These are phyloP conservation scores for Vigna nakashimae DNA, from an alignment of 306 rosid genomes.

Conservation along the genomic window DNA sequence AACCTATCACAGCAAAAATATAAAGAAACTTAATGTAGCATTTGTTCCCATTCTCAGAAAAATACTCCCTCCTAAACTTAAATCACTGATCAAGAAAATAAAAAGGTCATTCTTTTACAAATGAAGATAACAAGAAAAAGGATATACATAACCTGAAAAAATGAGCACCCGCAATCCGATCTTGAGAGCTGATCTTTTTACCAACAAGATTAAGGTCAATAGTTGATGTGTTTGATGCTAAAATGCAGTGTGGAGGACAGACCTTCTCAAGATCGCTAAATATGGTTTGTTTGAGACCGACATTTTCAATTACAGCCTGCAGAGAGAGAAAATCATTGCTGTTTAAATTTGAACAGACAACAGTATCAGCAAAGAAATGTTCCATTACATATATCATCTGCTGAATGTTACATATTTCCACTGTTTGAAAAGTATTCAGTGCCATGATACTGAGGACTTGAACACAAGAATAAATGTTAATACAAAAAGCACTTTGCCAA, in stretches of 20 bases:
- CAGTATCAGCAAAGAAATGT: not conserved
- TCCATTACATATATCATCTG: not conserved
- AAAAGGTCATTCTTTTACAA: not conserved
- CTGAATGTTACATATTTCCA: not conserved
- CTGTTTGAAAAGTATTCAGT: conserved; percentile 10
- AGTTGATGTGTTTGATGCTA: conserved; percentile 91
- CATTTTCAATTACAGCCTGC: conserved; percentile 90
- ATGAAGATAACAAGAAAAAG: conserved; percentile 31
- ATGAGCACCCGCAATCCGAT: conserved; percentile 92
- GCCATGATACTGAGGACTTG: conserved; percentile 29
- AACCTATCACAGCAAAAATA: not conserved
- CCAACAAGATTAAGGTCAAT: conserved; percentile 85
- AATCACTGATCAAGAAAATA: not conserved
- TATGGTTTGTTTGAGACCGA: conserved; percentile 83
- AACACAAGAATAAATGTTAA: not conserved
- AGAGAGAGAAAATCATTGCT: conserved; percentile 36
- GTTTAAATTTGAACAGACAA: conserved; percentile 34
- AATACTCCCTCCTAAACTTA: not conserved
- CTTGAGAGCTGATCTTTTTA: conserved; percentile 72
- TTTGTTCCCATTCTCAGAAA: not conserved
- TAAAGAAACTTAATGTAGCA: not conserved
- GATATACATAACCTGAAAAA: conserved; percentile 82
- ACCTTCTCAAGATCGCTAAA: conserved; percentile 86
- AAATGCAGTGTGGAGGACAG: conserved; percentile 88
- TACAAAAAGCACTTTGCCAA: conserved; percentile 12